Evolutionary conservation across 2,329 filamentous ascomycete species (phyloP).

Genomic region (Orbilia quercus): DNA sequence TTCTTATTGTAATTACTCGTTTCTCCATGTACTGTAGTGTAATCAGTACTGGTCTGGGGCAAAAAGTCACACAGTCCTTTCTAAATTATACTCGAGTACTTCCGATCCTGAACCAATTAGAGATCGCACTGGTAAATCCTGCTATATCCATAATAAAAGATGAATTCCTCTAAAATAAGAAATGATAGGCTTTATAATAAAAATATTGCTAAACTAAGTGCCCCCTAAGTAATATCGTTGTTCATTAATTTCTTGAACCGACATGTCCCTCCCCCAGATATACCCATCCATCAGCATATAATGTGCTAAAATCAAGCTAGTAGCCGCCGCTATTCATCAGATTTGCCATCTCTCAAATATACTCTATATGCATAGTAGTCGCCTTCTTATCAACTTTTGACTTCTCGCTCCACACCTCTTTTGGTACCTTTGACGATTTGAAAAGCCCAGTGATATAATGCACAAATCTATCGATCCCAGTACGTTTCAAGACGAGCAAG

Average conservation of each 20-base stretch:
- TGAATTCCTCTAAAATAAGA: too few relatives aligned
- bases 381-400: not conserved
- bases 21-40: not conserved
- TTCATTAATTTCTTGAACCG: too few relatives aligned
- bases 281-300: too few relatives aligned
- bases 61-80: slow-evolving; percentile 4
- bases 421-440: not conserved
- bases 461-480: slow-evolving; percentile 3
- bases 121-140: not conserved
- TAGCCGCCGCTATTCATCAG: too few relatives aligned
- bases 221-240: too few relatives aligned
- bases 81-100: not conserved
- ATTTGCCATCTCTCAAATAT: not conserved
- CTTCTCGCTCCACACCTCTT: not conserved
- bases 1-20: not conserved
- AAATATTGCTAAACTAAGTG: too few relatives aligned
- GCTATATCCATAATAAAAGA: not conserved
- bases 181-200: too few relatives aligned
- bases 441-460: slow-evolving; percentile 10
- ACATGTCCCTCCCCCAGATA: too few relatives aligned
- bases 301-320: too few relatives aligned
- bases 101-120: too few relatives aligned
- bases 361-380: not conserved
- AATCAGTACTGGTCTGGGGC: not conserved
- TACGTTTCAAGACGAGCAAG: slow-evolving; percentile 6